Percentiles rank a stretch among this genome's conserved stretches.
phyloP scores from a whole-genome alignment of 2,329 filamentous ascomycete species.

The Lachnellula subtilissima region DNA sequence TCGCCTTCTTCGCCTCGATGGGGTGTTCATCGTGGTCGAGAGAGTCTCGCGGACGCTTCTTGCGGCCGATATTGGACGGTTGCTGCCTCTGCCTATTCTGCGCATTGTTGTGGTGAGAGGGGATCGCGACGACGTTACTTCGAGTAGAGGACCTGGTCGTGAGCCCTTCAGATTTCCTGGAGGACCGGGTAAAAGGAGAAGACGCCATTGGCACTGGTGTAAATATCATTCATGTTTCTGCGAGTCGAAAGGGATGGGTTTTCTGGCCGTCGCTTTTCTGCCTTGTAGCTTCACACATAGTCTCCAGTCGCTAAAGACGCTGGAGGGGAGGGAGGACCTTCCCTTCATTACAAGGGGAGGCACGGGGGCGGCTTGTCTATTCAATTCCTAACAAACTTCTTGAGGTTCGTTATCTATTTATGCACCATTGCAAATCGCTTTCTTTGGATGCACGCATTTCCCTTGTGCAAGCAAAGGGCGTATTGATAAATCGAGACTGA shows the following conservation, averaged over 20 bases:
- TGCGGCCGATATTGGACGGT: constrained; percentile 35
- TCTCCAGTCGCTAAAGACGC: not conserved
- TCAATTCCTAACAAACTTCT: not conserved
- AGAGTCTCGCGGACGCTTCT: constrained; percentile 46
- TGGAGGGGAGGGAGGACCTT: not conserved
- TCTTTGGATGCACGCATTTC: not conserved
- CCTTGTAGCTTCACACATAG: not conserved
- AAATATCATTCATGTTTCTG: constrained; percentile 30
- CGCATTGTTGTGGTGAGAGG: constrained; percentile 28
- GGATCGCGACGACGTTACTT: constrained; percentile 28
- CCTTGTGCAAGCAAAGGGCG: not conserved
- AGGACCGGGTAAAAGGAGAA: constrained; percentile 42
- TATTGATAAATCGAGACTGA: not conserved
- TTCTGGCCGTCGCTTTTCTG: not conserved
- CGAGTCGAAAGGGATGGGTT: constrained; percentile 11
- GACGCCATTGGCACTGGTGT: constrained; percentile 43
- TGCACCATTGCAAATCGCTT: not conserved
- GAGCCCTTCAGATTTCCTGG: constrained; percentile 29
- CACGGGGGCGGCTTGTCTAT: not conserved
- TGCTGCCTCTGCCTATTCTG: constrained; percentile 25
- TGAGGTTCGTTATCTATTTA: not conserved
- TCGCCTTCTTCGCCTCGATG: constrained; percentile 44
- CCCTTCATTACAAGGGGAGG: constrained; percentile 1
- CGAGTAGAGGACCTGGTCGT: not conserved
- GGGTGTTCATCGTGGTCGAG: constrained; percentile 42